Evolutionary conservation across 2,329 filamentous ascomycete genomes (phyloP), one percentile per base, ranked within the genome.

Genomic region (Fusarium sacchari): DNA sequence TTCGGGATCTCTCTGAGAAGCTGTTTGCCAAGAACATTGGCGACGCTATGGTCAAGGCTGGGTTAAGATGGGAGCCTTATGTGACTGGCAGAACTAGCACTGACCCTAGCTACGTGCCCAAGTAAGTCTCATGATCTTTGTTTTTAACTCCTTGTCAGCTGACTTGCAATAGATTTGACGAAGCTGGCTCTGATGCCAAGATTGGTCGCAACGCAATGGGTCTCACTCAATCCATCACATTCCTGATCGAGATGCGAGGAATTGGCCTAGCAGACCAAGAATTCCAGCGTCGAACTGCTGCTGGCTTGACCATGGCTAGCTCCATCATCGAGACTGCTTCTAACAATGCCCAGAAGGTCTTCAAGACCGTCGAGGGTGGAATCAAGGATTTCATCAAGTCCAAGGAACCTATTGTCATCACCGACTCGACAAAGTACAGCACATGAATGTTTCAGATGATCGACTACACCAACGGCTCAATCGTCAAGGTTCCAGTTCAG

Each of bases 141-240:
- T 10, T 12, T 12, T 18, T 2, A 3, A 1, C 4, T 2, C 2
- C 7, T 18, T 13, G 3, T 58, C 49, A 20, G n/a, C 34, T 20
- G 24, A 67, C 1, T 7, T 11, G 26, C 0, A 43, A 56, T 3
- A 72, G 74, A 5, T 74, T 81, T 10, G 71, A 75, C 7, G 80
- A 81, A 59, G 76, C 78, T 12, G 77, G 77, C 0, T 78, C 77
- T 1, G 79, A 81, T 22, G 73, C 79, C 34, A 78, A 79, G 59
- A 78, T 79, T 12, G 80, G 79, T 3, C 77, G 79, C n/a, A 80
- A 77, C 7, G 72, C 79, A 3, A 76, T 81, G 34, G 79, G 74
- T 6, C 50, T 80, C 18, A 77, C 74, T 4, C 80, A 81, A 49
- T 70, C 79, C 7, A 63, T 81, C 37, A 76, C 79, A 1, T 79